A percentile compares a stretch with the other conserved stretches of the same genome.
These are phyloP conservation scores for Colletotrichum brevisporum DNA, from an alignment of 2,329 filamentous ascomycete genomes.

Conservation along the genomic window DNA sequence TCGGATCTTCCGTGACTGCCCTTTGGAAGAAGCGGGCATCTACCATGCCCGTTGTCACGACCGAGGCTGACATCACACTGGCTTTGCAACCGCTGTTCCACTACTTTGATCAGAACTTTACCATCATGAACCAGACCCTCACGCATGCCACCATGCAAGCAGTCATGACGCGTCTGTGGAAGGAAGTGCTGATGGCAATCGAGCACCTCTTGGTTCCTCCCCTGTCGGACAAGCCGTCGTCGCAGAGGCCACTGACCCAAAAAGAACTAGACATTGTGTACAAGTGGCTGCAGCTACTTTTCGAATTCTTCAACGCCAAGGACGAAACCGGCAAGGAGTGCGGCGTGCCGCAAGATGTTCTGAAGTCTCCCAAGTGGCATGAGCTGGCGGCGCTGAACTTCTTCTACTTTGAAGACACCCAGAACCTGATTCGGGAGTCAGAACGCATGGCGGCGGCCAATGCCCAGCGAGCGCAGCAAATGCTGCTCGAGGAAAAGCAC, in stretches of 20 bases:
- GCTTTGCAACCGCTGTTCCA: constrained; percentile 88
- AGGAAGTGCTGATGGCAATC: constrained; percentile 93
- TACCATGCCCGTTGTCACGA: constrained; percentile 66
- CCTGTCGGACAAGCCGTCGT: constrained; percentile 92
- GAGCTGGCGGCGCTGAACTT: constrained; percentile 97
- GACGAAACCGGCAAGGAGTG: constrained; percentile 88
- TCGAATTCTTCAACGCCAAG: constrained; percentile 94
- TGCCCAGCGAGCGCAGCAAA: constrained; percentile 80
- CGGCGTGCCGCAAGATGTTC: constrained; percentile 89
- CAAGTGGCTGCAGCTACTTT: constrained; percentile 91
- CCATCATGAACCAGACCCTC: constrained; percentile 97
- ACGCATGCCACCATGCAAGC: constrained; percentile 97
- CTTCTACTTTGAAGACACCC: constrained; percentile 96
- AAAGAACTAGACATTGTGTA: constrained; percentile 96
- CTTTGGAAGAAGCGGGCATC: constrained; percentile 74
- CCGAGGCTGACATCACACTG: constrained; percentile 81
- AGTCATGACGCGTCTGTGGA: constrained; percentile 98
- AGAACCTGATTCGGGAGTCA: constrained; percentile 93
- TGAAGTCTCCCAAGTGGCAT: constrained; percentile 98
- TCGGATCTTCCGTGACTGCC: constrained; percentile 80
- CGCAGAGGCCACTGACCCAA: constrained; percentile 85
- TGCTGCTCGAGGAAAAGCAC: constrained; percentile 64
- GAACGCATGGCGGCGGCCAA: constrained; percentile 95
- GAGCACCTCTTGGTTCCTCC: constrained; percentile 93
- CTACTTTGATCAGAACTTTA: constrained; percentile 99